Conservation (phyloP, 2,329 filamentous ascomycete genomes). For the Pestalotiopsis sp. region DNA sequence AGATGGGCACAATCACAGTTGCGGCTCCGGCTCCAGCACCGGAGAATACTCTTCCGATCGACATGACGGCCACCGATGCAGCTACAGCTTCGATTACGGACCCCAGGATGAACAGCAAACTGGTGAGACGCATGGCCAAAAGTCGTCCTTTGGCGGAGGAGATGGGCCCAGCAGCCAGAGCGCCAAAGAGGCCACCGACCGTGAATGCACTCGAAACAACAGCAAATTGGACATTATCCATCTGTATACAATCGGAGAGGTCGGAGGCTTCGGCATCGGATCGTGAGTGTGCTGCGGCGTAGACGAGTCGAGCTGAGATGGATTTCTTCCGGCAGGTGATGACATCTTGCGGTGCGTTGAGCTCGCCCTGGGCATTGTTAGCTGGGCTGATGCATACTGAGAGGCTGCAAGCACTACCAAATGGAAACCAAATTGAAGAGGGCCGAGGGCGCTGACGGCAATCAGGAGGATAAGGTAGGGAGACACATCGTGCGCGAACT, state of each 20-base stretch:
- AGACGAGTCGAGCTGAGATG: slow-evolving; percentile 38
- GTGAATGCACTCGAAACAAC: slow-evolving; percentile 91
- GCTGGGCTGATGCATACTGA: neutral
- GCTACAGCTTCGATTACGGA: slow-evolving; percentile 77
- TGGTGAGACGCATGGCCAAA: slow-evolving; percentile 75
- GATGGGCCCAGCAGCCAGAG: slow-evolving; percentile 77
- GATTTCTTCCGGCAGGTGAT: slow-evolving; percentile 78
- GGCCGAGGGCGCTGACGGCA: slow-evolving; percentile 77
- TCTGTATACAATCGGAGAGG: slow-evolving; percentile 81
- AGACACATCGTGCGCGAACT: slow-evolving; percentile 58
- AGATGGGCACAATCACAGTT: slow-evolving; percentile 91
- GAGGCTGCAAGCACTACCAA: slow-evolving; percentile 57
- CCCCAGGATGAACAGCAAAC: slow-evolving; percentile 75
- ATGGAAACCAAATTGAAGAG: slow-evolving; percentile 94
- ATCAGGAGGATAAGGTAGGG: slow-evolving; percentile 79
- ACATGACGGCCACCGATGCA: slow-evolving; percentile 66
- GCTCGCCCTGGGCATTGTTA: slow-evolving; percentile 67
- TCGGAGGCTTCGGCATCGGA: slow-evolving; percentile 28
- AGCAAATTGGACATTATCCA: slow-evolving; percentile 81
- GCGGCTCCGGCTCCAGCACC: slow-evolving; percentile 86
- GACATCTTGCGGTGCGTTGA: slow-evolving; percentile 93
- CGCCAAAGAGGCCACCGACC: slow-evolving; percentile 82
- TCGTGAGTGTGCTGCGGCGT: slow-evolving; percentile 27
- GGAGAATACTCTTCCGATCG: slow-evolving; percentile 75
- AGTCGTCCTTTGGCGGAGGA: slow-evolving; percentile 77